A percentile compares a stretch with the other conserved stretches of the same genome.
Evolutionary conservation across 805 yeast genomes (phyloP).

Genomic region (Starmera pachycereana): DNA sequence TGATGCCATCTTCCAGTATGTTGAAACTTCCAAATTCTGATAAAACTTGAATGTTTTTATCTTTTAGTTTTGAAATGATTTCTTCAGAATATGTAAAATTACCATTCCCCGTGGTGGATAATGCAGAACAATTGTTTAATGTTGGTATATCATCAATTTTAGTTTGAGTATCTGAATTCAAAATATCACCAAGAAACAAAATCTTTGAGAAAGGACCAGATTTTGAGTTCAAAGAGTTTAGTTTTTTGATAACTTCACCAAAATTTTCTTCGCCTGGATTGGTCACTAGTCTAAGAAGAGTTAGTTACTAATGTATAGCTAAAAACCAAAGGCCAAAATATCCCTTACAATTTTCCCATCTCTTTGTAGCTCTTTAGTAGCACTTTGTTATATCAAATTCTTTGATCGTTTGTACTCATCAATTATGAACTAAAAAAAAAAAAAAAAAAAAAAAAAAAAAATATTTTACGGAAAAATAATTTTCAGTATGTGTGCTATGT

Average conservation of each 20-base stretch:
- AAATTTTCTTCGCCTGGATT: slow-evolving; percentile 6
- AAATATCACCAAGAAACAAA: slow-evolving; percentile 40
- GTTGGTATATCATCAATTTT: slow-evolving; percentile 9
- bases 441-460: too few relatives aligned
- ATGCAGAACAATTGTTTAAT: slow-evolving; percentile 1
- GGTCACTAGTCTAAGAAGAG: background rate
- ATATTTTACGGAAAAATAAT: too few relatives aligned
- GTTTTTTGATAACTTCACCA: slow-evolving; percentile 28
- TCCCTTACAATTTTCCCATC: too few relatives aligned
- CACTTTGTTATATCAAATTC: too few relatives aligned
- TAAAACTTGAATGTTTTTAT: slow-evolving; percentile 20
- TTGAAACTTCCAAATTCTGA: slow-evolving; percentile 26
- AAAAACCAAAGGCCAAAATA: background rate
- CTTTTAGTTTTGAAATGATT: slow-evolving; percentile 3
- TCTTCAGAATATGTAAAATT: too few relatives aligned
- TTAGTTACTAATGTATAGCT: background rate
- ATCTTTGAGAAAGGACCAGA: slow-evolving; percentile 60
- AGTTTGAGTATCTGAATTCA: background rate
- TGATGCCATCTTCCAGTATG: slow-evolving; percentile 32
- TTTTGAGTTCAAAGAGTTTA: slow-evolving; percentile 39
- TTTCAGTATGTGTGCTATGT: too few relatives aligned
- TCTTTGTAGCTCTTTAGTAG: too few relatives aligned
- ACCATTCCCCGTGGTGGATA: slow-evolving; percentile 11
- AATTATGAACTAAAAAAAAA: too few relatives aligned
- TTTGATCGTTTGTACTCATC: too few relatives aligned